A percentile compares a stretch with the other conserved stretches of the same genome.
phyloP scores from a whole-genome alignment of 1,139 yeast genomes.

The Saccharomyces hybrid region DNA sequence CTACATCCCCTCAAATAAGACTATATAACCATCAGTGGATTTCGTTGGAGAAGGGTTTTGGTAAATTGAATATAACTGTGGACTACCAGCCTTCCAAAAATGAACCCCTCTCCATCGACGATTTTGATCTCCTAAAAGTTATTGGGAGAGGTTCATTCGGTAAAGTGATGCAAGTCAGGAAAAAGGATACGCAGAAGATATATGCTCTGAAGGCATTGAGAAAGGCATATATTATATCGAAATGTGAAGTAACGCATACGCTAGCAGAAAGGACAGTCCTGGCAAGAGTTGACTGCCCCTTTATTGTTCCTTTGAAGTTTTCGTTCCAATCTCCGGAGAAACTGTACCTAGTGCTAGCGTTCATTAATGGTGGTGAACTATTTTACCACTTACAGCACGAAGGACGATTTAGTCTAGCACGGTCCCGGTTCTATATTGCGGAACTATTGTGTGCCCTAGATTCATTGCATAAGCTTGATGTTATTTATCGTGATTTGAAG shows the following conservation, averaged over 20 bases:
- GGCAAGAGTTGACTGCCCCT: slow-evolving; percentile 86
- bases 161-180: slow-evolving; percentile 94
- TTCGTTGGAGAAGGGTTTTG: slow-evolving; percentile 31
- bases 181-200: slow-evolving; percentile 85
- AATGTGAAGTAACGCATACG: slow-evolving; percentile 92
- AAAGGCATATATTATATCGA: slow-evolving; percentile 85
- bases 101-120: slow-evolving; percentile 73
- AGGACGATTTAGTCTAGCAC: slow-evolving; percentile 77
- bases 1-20: slow-evolving; percentile 31
- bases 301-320: slow-evolving; percentile 89
- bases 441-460: slow-evolving; percentile 88
- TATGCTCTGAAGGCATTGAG: slow-evolving; percentile 90
- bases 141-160: slow-evolving; percentile 98
- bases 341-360: slow-evolving; percentile 77
- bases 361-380: slow-evolving; percentile 93
- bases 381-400: slow-evolving; percentile 89
- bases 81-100: slow-evolving; percentile 70
- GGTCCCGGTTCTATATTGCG: slow-evolving; percentile 88
- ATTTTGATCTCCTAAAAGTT: slow-evolving; percentile 84
- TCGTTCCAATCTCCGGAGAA: slow-evolving; percentile 92
- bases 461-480: slow-evolving; percentile 80
- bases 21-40: slow-evolving; percentile 43
- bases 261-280: slow-evolving; percentile 90
- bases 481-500: slow-evolving; percentile 87
- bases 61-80: slow-evolving; percentile 51